Evolutionary conservation across 129 eudicot species (phyloP).

Genomic region (Gnaphalium uliginosum): DNA sequence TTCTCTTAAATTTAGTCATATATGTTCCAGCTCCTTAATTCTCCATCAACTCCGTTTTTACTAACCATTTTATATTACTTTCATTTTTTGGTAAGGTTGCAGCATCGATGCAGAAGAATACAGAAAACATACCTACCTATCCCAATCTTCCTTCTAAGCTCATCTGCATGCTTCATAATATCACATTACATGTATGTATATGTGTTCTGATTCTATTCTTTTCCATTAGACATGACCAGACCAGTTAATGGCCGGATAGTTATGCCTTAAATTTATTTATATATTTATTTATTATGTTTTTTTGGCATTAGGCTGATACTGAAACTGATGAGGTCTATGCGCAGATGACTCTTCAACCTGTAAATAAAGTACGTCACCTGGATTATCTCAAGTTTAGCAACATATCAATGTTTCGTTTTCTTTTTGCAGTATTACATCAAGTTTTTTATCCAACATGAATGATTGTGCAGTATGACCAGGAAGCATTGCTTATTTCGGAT

Average conservation of each 20-base stretch:
- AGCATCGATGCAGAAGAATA: conserved; percentile 90
- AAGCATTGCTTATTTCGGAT: conserved; percentile 83
- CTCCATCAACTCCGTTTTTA: neutral
- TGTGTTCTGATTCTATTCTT: conserved; percentile 20
- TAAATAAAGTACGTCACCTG: conserved; percentile 64
- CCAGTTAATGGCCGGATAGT: too few species aligned
- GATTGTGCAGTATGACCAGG: conserved; percentile 75
- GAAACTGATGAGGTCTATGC: conserved; percentile 99
- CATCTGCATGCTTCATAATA: conserved; percentile 91
- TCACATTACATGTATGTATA: conserved; percentile 90
- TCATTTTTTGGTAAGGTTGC: conserved; percentile 57
- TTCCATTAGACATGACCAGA: too few species aligned
- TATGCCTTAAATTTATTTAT: too few species aligned
- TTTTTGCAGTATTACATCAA: neutral
- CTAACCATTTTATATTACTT: neutral
- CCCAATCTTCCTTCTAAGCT: conserved; percentile 96
- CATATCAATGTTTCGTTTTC: neutral
- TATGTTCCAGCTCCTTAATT: too few species aligned
- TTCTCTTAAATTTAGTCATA: too few species aligned
- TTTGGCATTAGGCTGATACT: conserved; percentile 65
- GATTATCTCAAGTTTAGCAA: neutral
- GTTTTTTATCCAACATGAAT: conserved; percentile 10
- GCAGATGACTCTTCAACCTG: conserved; percentile 98
- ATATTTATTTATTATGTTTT: too few species aligned
- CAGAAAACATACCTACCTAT: conserved; percentile 80